Evolutionary conservation across 345 rosid genomes (phyloP).

Genomic region (Erysimum cheiranthoides): DNA sequence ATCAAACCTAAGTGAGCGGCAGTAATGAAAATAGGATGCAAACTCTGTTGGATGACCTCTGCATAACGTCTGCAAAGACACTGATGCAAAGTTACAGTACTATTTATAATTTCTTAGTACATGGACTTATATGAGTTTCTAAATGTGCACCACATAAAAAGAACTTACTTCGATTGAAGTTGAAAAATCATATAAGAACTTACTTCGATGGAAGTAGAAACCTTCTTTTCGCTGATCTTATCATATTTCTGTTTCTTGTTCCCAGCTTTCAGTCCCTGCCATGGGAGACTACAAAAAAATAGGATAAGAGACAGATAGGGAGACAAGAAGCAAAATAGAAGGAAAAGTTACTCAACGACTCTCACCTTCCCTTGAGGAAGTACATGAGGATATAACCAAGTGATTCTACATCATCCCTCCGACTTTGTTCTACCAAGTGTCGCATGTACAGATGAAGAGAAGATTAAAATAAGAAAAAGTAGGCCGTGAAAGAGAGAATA

Average conservation of each 20-base stretch:
- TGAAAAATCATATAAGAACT: constrained; percentile 57
- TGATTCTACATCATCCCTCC: constrained; percentile 98
- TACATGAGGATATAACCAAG: constrained; percentile 98
- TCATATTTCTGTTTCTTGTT: constrained; percentile 98
- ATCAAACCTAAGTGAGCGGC: constrained; percentile 90
- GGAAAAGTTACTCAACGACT: constrained; percentile 21
- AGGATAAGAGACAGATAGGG: constrained; percentile 12
- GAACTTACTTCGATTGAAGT: constrained; percentile 67
- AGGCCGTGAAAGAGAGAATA: constrained; percentile 4
- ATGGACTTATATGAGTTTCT: neutral
- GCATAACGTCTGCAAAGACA: constrained; percentile 71
- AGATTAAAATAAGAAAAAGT: neutral
- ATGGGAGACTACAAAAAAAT: constrained; percentile 72
- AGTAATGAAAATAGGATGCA: constrained; percentile 94
- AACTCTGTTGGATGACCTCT: constrained; percentile 96
- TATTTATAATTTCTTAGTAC: neutral
- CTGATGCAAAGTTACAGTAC: constrained; percentile 34
- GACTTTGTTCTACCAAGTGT: constrained; percentile 82
- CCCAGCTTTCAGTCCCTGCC: constrained; percentile 99
- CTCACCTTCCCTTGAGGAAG: constrained; percentile 94
- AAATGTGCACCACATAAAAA: neutral
- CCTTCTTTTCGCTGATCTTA: constrained; percentile 96
- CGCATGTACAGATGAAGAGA: constrained; percentile 12
- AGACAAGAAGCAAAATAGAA: constrained; percentile 5
- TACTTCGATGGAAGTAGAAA: constrained; percentile 78